These are phyloP conservation scores for Eimeria maxima DNA, from an alignment of 169 alveolate species.

Conservation along the genomic window DNA sequence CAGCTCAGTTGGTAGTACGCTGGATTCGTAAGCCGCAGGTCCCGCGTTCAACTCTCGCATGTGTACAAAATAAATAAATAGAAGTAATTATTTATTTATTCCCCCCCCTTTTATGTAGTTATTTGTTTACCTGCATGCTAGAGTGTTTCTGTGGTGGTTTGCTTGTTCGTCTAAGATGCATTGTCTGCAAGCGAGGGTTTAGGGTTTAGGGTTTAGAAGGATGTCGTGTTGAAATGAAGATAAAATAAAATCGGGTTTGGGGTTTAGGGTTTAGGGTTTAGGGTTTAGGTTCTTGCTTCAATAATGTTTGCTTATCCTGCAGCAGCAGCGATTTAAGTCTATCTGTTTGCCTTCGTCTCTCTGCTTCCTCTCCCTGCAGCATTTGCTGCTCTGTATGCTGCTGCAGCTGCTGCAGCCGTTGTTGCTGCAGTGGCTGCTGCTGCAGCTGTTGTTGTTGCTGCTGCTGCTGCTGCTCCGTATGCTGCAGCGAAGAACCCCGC, in stretches of 20 bases:
- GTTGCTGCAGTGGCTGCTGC: not conserved
- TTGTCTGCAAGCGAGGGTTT: not conserved
- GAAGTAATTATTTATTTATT: too few species aligned
- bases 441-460: slow-evolving; percentile 26
- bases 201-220: slow-evolving; percentile 1
- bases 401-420: slow-evolving; percentile 51
- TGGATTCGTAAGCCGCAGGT: not conserved
- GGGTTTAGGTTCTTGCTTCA: not conserved
- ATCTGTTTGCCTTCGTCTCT: slow-evolving; percentile 13
- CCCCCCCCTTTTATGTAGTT: too few species aligned
- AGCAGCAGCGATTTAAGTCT: slow-evolving; percentile 30
- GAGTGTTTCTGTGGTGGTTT: too few species aligned
- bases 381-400: slow-evolving; percentile 32
- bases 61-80: too few species aligned
- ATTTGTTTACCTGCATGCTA: too few species aligned
- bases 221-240: not conserved
- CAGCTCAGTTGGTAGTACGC: too few species aligned
- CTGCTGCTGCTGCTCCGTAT: not conserved
- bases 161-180: too few species aligned
- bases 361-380: slow-evolving; percentile 20
- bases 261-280: slow-evolving; percentile 1
- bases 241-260: not conserved
- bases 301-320: not conserved
- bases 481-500: slow-evolving; percentile 14
- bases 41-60: not conserved